Conservation (phyloP, 805 yeast species). For the Saccharomycopsis capsularis region DNA sequence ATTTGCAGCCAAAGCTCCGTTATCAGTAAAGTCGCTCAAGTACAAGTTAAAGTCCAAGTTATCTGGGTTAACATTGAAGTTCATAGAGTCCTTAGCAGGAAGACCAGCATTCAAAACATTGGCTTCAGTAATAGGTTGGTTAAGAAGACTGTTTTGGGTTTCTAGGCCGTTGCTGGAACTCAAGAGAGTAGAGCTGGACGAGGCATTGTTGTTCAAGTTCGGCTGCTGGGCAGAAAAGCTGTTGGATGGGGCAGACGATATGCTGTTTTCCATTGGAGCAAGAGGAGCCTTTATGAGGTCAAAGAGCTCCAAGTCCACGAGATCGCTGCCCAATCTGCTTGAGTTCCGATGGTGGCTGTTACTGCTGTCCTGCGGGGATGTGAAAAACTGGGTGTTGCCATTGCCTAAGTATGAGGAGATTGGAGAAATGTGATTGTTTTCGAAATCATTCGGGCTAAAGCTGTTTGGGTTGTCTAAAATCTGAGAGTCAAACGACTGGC, state of each 20-base stretch:
- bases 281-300: background rate
- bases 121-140: background rate
- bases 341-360: too few species aligned
- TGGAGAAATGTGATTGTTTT: background rate
- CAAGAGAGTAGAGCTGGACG: too few species aligned
- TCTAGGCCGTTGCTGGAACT: too few species aligned
- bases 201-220: too few species aligned
- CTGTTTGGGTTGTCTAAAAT: background rate
- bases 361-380: background rate
- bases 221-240: too few species aligned
- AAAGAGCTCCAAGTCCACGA: background rate
- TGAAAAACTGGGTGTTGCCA: background rate
- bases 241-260: too few species aligned
- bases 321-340: too few species aligned
- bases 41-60: background rate
- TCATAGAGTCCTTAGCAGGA: background rate
- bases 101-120: background rate
- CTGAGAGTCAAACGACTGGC: slow-evolving; percentile 1
- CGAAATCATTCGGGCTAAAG: background rate
- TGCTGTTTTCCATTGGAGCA: too few species aligned
- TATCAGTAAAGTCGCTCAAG: background rate
- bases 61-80: background rate
- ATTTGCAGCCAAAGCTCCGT: background rate
- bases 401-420: background rate
- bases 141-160: background rate